Base-by-base conservation (phyloP, 768 basidiomycete species). In the Albatrellus ellisii region DNA sequence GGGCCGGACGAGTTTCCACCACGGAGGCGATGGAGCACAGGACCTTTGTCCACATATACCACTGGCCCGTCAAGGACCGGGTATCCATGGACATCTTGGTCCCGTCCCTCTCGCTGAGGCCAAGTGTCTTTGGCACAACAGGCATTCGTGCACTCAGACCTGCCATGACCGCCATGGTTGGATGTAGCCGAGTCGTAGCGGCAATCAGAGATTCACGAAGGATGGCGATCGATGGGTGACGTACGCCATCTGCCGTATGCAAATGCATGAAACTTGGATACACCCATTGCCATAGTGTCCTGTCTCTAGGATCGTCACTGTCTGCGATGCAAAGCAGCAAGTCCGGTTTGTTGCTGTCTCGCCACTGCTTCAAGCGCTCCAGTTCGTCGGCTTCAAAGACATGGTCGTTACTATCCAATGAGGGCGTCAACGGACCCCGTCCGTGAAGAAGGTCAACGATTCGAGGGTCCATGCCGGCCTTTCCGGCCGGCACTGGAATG, bases 11-110 rank as follows among this genome's bases (percentile, higher is more conserved):
- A 28, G 64, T 57, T 34, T 87, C 85, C 1, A 76, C 70, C 4
- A 79, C 66, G 2, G 72, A 63, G 4, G 85, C 78, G 2, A 86
- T 88, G n/a, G 80, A 72, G 49, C 84, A 90, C n/a, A 94, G 68
- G 17, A 82, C 68, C 47, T 84, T 84, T 40, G 88, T 68, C 87
- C 87, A 89, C 17, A 77, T 61, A 45, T 80, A 71, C 87, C 87
- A 90, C 58, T 90, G 86, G 32, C 78, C 75, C 25, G 86, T 67
- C 15, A 75, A 56, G 12, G 56, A 54, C 52, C 66, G 74, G 50
- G 77, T 75, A 5, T 84, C 82, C 27, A 62, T 59, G 10, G 79
- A 62, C 6, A 69, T 48, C 39, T 68, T 73, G 20, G 64, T 52
- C 0, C 72, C 72, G 43, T 79, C 75, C 38, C 65, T 68, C 36